phyloP scores from a whole-genome alignment of 2,329 filamentous ascomycete genomes.

The Malbranchea zuffiana region DNA sequence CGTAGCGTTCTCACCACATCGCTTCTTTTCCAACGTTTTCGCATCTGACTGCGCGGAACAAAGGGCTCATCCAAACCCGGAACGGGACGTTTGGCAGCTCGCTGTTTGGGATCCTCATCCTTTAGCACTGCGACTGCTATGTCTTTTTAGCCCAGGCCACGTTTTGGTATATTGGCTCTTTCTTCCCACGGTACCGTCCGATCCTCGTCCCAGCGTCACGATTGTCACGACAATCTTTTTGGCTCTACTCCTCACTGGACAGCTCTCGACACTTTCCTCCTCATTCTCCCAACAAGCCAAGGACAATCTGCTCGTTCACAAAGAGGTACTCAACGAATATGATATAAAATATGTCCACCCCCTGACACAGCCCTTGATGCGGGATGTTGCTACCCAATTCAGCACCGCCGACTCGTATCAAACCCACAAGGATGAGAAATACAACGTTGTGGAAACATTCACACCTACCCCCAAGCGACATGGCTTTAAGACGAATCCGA shows the following conservation, averaged over 20 bases:
- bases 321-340: conserved; percentile 89
- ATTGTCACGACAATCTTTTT: conserved; percentile 74
- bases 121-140: conserved; percentile 70
- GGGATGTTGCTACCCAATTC: conserved; percentile 70
- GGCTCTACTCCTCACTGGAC: conserved; percentile 60
- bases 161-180: conserved; percentile 84
- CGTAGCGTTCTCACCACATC: conserved; percentile 63
- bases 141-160: conserved; percentile 86
- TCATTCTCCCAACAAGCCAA: conserved; percentile 75
- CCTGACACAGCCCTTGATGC: conserved; percentile 66
- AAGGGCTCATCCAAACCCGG: conserved; percentile 63
- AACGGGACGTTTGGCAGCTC: conserved; percentile 87
- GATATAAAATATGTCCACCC: conserved; percentile 93
- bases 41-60: conserved; percentile 62
- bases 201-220: conserved; percentile 73
- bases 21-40: conserved; percentile 59
- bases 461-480: conserved; percentile 55
- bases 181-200: conserved; percentile 63
- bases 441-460: conserved; percentile 50
- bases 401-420: conserved; percentile 34
- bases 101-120: conserved; percentile 88
- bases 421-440: conserved; percentile 33
- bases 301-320: conserved; percentile 73
- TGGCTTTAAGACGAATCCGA: conserved; percentile 70
- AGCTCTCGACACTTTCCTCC: conserved; percentile 62